A percentile compares a stretch with the other conserved stretches of the same genome.
These are phyloP conservation scores for Beta lomatogona DNA, from an alignment of 179 eudicot species.

Conservation along the genomic window DNA sequence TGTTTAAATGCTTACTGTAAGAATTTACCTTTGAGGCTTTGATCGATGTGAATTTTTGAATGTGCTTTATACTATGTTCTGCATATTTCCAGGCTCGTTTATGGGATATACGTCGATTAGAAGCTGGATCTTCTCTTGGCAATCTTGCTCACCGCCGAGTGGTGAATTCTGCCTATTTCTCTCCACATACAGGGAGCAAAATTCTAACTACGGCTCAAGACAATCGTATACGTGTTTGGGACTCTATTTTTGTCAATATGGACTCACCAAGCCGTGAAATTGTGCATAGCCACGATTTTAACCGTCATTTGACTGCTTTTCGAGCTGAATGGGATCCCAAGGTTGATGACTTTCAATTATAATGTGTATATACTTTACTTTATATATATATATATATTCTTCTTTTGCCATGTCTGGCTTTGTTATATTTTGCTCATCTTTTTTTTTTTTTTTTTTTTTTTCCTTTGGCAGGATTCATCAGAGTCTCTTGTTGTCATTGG, in stretches of 20 bases:
- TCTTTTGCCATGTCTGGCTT: constrained; percentile 8
- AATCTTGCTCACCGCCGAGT: constrained; percentile 80
- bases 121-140: constrained; percentile 66
- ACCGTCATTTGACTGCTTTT: constrained; percentile 85
- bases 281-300: constrained; percentile 97
- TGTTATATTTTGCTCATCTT: neutral
- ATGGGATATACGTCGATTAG: constrained; percentile 85
- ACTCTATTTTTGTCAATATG: constrained; percentile 71
- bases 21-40: neutral
- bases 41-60: too few species aligned
- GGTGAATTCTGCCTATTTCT: constrained; percentile 93
- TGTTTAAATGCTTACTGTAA: neutral
- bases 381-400: neutral
- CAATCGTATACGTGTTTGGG: constrained; percentile 95
- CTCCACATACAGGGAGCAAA: constrained; percentile 87
- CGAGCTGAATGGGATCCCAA: constrained; percentile 99
- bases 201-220: constrained; percentile 91
- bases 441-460: neutral
- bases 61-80: constrained; percentile 16
- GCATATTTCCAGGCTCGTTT: constrained; percentile 67
- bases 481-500: constrained; percentile 95
- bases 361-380: neutral
- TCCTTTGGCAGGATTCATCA: constrained; percentile 64
- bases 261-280: constrained; percentile 93
- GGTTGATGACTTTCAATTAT: constrained; percentile 39